Conservation (phyloP, 352 stramenopile species). For the Thraustotheca clavata region DNA sequence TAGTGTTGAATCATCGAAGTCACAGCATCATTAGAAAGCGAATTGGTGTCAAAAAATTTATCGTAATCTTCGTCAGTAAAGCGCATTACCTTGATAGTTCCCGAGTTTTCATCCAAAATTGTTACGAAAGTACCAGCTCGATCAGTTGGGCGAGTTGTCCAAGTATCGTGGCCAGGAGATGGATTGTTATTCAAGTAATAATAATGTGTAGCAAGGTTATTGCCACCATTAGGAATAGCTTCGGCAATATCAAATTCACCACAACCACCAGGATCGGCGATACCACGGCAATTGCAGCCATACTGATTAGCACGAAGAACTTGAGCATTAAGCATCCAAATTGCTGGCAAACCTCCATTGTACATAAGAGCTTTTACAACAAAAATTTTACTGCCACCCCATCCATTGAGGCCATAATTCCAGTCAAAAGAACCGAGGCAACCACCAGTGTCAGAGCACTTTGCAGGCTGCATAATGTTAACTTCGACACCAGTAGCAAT, state of each 20-base stretch:
- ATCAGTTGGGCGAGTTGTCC: slow-evolving; percentile 37
- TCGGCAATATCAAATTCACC: slow-evolving; percentile 74
- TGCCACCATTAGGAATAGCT: slow-evolving; percentile 53
- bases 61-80: slow-evolving; percentile 56
- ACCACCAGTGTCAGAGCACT: slow-evolving; percentile 41
- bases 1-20: slow-evolving; percentile 1
- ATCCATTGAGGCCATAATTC: slow-evolving; percentile 56
- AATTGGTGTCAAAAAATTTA: slow-evolving; percentile 29
- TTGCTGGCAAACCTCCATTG: slow-evolving; percentile 39
- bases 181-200: slow-evolving; percentile 63
- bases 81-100: slow-evolving; percentile 51
- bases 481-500: slow-evolving; percentile 54
- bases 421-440: slow-evolving; percentile 60
- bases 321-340: slow-evolving; percentile 70
- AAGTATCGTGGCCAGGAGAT: slow-evolving; percentile 55
- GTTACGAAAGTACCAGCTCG: slow-evolving; percentile 51
- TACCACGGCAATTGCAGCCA: slow-evolving; percentile 71
- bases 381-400: slow-evolving; percentile 70
- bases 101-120: slow-evolving; percentile 56
- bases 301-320: slow-evolving; percentile 64
- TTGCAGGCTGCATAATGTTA: slow-evolving; percentile 58
- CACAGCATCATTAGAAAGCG: slow-evolving; percentile 1
- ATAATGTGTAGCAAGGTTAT: slow-evolving; percentile 61
- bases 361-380: slow-evolving; percentile 58
- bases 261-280: slow-evolving; percentile 49